Evolutionary conservation across 495 filamentous ascomycete genomes (phyloP).

Genomic region (Chaetomidium leptoderma): DNA sequence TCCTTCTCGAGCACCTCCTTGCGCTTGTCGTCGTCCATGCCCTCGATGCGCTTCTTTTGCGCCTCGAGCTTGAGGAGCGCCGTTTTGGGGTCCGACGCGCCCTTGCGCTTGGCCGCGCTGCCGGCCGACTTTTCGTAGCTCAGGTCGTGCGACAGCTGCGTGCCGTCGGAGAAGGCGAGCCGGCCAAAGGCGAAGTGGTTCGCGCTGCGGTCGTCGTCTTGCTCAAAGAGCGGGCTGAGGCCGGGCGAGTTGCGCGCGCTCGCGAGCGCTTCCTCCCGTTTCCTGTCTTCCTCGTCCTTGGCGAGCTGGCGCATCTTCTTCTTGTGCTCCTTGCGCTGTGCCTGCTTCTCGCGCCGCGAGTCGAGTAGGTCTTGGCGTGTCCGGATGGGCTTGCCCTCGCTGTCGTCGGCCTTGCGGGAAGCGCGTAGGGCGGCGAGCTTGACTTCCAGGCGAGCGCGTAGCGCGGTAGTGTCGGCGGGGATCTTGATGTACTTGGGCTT

Average conservation of each 20-base stretch:
- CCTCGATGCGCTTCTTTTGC: conserved; percentile 63
- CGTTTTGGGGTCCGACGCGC: conserved; percentile 74
- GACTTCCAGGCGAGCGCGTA: conserved; percentile 70
- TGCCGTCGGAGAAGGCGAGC: conserved; percentile 80
- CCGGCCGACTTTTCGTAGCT: conserved; percentile 47
- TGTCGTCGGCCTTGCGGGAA: conserved; percentile 73
- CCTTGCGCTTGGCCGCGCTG: conserved; percentile 59
- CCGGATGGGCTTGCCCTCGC: conserved; percentile 70
- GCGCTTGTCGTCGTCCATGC: conserved; percentile 70
- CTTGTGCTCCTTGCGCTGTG: conserved; percentile 78
- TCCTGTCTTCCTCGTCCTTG: conserved; percentile 67
- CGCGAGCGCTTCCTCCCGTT: conserved; percentile 64
- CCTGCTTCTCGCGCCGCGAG: conserved; percentile 77
- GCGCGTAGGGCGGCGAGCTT: conserved; percentile 79
- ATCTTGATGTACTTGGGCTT: conserved; percentile 52
- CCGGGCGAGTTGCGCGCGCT: conserved; percentile 55
- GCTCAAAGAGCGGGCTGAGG: conserved; percentile 66
- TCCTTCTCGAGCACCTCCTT: conserved; percentile 89
- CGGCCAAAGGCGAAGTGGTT: conserved; percentile 82
- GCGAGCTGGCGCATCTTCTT: conserved; percentile 70
- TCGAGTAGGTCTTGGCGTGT: conserved; percentile 89
- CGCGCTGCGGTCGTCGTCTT: conserved; percentile 39
- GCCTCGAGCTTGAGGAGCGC: conserved; percentile 66
- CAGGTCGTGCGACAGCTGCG: conserved; percentile 64
- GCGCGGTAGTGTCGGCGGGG: conserved; percentile 59